Base-by-base conservation (phyloP, 768 basidiomycete genomes). In the Krasilnikovozyma curviuscula region DNA sequence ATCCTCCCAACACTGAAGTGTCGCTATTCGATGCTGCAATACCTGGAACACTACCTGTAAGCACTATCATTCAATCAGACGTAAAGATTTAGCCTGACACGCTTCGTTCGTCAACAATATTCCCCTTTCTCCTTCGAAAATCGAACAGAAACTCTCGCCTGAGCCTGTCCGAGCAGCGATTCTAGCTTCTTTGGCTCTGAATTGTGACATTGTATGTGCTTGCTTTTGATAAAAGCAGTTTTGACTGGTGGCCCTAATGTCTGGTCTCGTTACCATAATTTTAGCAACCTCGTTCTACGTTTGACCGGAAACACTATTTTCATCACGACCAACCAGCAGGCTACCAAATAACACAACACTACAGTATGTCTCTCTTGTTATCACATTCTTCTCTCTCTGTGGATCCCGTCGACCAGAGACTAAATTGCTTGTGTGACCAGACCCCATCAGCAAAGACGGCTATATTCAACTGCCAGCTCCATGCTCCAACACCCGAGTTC, bases 281-380 rank as follows among this genome's bases (percentile, higher is more conserved):
- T 5, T 69, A 91, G 43, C 82, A 82, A 54, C 54, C 55, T 0
- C 69, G 71, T 18, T 91, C 85, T 0, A 72, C 82, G 0, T 97
- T 97, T 57, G 93, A 97, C 64, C 71, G 93, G 55, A 98, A 98
- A 61, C 93, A 97, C 62, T 98, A 98, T 62, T 95, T 95, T 64
- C 97, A 98, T 60, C 73, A 83, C 5, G 93, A 97, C 63, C 71
- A 93, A 30, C 88, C 93, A 0, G 71, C 80, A 4, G 91, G 91
- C 0, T 97, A 88, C 64, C 93, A 98, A 66, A 91, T 98, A 53
- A 98, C 89, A 0, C 89, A 97, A 61, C 81, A 84, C 54, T 93
- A 97, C 64, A 75, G 84, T 84, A 52, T 55, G 67, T 55, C 16
- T 7, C 4, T 21, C 23, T 7, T 7, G 14, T 7, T 12, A 10